phyloP scores from a whole-genome alignment of 2,329 filamentous ascomycete species.

The Aureobasidium subglaciale region DNA sequence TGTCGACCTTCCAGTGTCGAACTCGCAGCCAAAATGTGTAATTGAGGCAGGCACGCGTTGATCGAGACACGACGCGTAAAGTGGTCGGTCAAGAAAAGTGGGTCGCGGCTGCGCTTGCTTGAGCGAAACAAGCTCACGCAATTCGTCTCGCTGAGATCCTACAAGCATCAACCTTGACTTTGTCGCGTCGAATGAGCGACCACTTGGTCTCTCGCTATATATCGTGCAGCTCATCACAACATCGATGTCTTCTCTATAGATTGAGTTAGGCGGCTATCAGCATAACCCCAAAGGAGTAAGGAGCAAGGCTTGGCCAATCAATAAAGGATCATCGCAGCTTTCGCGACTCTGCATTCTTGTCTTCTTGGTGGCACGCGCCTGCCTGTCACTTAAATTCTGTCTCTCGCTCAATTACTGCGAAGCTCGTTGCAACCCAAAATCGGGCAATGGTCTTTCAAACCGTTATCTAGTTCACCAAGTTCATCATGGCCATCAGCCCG shows the following conservation, averaged over 20 bases:
- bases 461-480: neutral
- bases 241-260: neutral
- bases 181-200: neutral
- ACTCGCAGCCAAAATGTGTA: neutral
- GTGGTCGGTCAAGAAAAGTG: neutral
- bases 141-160: neutral
- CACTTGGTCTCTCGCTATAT: neutral
- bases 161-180: neutral
- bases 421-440: neutral
- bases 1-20: neutral
- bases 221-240: too few species aligned
- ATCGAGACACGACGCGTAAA: neutral
- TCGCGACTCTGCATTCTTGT: slow-evolving; percentile 3
- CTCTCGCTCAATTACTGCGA: neutral
- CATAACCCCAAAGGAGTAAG: neutral
- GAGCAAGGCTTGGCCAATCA: neutral
- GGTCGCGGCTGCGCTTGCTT: neutral
- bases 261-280: neutral
- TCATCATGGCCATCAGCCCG: slow-evolving; percentile 7
- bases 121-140: neutral
- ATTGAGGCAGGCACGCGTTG: neutral
- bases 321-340: slow-evolving; percentile 2
- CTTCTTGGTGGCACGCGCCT: neutral
- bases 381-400: neutral
- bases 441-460: neutral